These are phyloP conservation scores for Farysia itapuensis DNA, from an alignment of 1,284 basidiomycete genomes.

Conservation along the genomic window DNA sequence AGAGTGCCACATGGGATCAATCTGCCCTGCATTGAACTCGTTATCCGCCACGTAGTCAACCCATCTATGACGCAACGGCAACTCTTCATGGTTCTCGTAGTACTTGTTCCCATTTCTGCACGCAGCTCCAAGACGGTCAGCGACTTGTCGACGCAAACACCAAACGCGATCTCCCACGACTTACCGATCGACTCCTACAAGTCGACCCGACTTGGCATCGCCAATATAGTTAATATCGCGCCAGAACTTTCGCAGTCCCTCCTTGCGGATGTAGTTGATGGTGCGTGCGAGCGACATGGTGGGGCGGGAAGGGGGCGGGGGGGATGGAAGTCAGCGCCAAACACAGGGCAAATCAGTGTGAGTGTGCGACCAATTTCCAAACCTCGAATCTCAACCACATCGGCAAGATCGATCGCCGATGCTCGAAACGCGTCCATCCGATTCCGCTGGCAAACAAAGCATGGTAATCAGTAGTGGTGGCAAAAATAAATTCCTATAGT, in stretches of 20 bases:
- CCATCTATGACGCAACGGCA: constrained; percentile 55
- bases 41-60: constrained; percentile 51
- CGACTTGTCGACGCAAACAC: not conserved
- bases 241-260: constrained; percentile 53
- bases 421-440: no score
- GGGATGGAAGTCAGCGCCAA: no score
- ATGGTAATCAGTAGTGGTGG: no score
- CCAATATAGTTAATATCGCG: constrained; percentile 56
- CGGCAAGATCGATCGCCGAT: no score
- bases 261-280: constrained; percentile 49
- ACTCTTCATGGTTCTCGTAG: constrained; percentile 57
- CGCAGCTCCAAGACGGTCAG: no score
- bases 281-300: constrained; percentile 56
- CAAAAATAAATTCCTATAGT: no score
- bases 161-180: constrained; percentile 1
- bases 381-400: no score
- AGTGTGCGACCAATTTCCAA: no score
- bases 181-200: constrained; percentile 54
- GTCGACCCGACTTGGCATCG: constrained; percentile 56
- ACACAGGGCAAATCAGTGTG: no score
- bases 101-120: constrained; percentile 55
- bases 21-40: constrained; percentile 53
- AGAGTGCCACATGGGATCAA: constrained; percentile 56
- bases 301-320: no score
- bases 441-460: no score